Evolutionary conservation across 208 protist genomes (phyloP).

Genomic region (Leishmania braziliensis): DNA sequence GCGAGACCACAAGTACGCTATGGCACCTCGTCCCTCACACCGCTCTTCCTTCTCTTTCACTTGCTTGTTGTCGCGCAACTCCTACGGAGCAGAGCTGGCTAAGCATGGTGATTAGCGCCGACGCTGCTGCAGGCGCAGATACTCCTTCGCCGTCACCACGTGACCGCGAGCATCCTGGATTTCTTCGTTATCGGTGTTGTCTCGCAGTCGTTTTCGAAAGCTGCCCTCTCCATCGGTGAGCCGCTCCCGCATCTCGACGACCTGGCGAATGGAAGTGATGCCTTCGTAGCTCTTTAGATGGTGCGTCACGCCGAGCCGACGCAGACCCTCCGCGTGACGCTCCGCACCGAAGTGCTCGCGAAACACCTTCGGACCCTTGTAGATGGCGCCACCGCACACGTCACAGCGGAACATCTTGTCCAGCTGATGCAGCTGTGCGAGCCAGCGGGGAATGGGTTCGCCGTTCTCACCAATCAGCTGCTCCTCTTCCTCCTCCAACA

Average conservation of each 20-base stretch:
- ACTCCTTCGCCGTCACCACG: constrained; percentile 73
- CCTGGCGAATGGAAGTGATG: constrained; percentile 71
- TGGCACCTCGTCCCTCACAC: not conserved
- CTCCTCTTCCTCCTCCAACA: constrained; percentile 31
- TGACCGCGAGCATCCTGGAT: constrained; percentile 82
- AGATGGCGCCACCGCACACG: constrained; percentile 87
- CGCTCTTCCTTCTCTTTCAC: not conserved
- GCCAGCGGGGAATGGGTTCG: constrained; percentile 79
- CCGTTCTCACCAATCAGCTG: constrained; percentile 80
- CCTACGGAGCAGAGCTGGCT: not conserved
- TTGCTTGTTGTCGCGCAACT: not conserved
- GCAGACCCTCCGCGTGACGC: constrained; percentile 81
- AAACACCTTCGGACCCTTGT: constrained; percentile 85
- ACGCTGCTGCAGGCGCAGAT: constrained; percentile 55
- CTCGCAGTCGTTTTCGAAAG: constrained; percentile 65
- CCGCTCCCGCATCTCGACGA: constrained; percentile 76
- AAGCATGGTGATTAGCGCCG: not conserved
- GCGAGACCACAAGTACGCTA: not conserved
- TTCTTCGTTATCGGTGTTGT: constrained; percentile 82
- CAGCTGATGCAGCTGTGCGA: constrained; percentile 81
- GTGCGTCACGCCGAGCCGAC: constrained; percentile 70
- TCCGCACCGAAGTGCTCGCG: constrained; percentile 86
- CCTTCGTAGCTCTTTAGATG: constrained; percentile 78
- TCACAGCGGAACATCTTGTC: constrained; percentile 84
- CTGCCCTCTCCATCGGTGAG: constrained; percentile 30